A percentile compares a stretch with the other conserved stretches of the same genome.
Evolutionary conservation across 768 basidiomycete species (phyloP).

Genomic region (Phaeotremella skinneri): DNA sequence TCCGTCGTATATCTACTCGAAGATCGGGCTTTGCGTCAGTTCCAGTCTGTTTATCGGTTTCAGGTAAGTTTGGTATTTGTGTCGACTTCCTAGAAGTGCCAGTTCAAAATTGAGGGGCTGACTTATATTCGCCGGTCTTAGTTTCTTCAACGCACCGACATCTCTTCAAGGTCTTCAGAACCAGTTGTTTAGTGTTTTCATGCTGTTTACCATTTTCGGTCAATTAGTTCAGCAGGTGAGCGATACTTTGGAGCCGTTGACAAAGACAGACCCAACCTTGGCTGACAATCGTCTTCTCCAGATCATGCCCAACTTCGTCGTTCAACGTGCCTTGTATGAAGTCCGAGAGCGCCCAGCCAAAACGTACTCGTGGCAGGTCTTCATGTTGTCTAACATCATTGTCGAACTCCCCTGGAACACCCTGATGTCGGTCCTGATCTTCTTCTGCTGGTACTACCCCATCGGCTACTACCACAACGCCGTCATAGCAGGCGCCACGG

Average conservation of each 20-base stretch:
- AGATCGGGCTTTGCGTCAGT: constrained; percentile 44
- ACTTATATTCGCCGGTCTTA: neutral
- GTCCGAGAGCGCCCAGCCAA: constrained; percentile 51
- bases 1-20: constrained; percentile 53
- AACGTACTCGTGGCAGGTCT: constrained; percentile 51
- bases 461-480: constrained; percentile 55
- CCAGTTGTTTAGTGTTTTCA: constrained; percentile 48
- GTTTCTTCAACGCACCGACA: constrained; percentile 52
- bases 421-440: constrained; percentile 45
- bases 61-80: constrained; percentile 16
- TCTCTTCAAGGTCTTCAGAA: constrained; percentile 49
- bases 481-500: constrained; percentile 47
- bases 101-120: neutral
- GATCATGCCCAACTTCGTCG: constrained; percentile 52
- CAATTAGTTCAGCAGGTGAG: constrained; percentile 43
- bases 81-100: too few species aligned
- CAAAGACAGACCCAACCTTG: too few species aligned
- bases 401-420: constrained; percentile 42
- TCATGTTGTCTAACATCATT: constrained; percentile 51
- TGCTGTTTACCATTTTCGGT: constrained; percentile 51
- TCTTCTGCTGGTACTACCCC: constrained; percentile 53
- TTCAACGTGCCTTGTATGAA: constrained; percentile 50
- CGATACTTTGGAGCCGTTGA: neutral
- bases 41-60: constrained; percentile 48
- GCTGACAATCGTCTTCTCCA: too few species aligned